Percentiles rank a stretch among this genome's conserved stretches.
Conservation (phyloP, 176 grass and related monocot species). For the Oryza australiensis region DNA sequence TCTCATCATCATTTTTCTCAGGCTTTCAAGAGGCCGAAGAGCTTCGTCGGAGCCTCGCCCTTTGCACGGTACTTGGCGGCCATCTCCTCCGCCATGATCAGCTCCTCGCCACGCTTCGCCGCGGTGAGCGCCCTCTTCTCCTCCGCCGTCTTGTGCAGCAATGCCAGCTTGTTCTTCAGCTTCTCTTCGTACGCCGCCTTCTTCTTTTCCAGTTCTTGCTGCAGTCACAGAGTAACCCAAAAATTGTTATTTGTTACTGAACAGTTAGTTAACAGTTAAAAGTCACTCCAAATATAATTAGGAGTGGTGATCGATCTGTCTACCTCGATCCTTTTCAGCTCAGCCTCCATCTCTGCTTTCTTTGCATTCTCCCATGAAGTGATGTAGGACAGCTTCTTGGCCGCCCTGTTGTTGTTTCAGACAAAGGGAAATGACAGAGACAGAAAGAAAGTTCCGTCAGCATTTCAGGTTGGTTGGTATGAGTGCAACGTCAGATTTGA, state of each 20-base stretch:
- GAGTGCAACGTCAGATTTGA: slow-evolving; percentile 21
- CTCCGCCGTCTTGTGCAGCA: slow-evolving; percentile 74
- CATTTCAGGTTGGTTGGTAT: slow-evolving; percentile 1
- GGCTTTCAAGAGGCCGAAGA: slow-evolving; percentile 56
- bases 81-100: slow-evolving; percentile 67
- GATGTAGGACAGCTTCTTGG: slow-evolving; percentile 66
- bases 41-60: slow-evolving; percentile 63
- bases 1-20: neutral
- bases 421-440: neutral
- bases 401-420: slow-evolving; percentile 36
- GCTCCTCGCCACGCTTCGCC: slow-evolving; percentile 60
- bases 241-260: neutral
- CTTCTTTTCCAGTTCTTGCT: slow-evolving; percentile 85
- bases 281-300: neutral
- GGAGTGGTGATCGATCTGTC: neutral
- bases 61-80: slow-evolving; percentile 68
- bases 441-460: slow-evolving; percentile 14
- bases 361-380: slow-evolving; percentile 62
- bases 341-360: slow-evolving; percentile 56
- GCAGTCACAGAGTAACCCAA: neutral
- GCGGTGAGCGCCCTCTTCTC: slow-evolving; percentile 66
- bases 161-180: slow-evolving; percentile 71
- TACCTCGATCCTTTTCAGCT: slow-evolving; percentile 62
- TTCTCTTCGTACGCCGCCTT: slow-evolving; percentile 70
- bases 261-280: neutral